A percentile compares a stretch with the other conserved stretches of the same genome.
These are phyloP conservation scores for Novymonas esmeraldas DNA, from an alignment of 208 protist genomes.

Conservation along the genomic window DNA sequence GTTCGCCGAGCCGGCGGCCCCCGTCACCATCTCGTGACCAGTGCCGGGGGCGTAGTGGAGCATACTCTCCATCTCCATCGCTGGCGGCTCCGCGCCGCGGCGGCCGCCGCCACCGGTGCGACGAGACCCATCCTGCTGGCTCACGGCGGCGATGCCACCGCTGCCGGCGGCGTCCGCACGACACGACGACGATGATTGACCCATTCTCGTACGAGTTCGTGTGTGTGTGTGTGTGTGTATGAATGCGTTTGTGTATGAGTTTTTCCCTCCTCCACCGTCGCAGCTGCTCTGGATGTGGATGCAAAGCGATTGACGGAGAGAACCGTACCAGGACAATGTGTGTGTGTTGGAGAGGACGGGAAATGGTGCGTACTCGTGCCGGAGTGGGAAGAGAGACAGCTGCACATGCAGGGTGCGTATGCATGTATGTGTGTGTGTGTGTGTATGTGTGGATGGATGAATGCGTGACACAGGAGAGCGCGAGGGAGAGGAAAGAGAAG, in stretches of 20 bases:
- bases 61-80: constrained; percentile 17
- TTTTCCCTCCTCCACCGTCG: too few relatives aligned
- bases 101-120: neutral
- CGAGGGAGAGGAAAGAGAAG: too few relatives aligned
- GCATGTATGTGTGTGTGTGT: neutral
- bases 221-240: neutral
- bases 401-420: neutral
- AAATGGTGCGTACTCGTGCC: neutral
- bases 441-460: neutral
- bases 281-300: too few relatives aligned
- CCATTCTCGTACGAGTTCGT: neutral
- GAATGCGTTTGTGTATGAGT: neutral
- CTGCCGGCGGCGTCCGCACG: neutral
- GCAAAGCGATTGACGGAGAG: too few relatives aligned
- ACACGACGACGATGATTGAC: constrained; percentile 1
- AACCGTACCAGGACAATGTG: too few relatives aligned
- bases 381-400: neutral
- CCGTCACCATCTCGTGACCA: neutral
- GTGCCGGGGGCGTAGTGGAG: neutral
- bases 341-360: too few relatives aligned
- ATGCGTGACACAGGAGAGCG: too few relatives aligned
- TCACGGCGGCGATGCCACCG: neutral
- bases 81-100: neutral
- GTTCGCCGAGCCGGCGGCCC: neutral
- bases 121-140: neutral